Conservation (phyloP, 1,284 basidiomycete genomes). For the Cryptococcus sp. region DNA sequence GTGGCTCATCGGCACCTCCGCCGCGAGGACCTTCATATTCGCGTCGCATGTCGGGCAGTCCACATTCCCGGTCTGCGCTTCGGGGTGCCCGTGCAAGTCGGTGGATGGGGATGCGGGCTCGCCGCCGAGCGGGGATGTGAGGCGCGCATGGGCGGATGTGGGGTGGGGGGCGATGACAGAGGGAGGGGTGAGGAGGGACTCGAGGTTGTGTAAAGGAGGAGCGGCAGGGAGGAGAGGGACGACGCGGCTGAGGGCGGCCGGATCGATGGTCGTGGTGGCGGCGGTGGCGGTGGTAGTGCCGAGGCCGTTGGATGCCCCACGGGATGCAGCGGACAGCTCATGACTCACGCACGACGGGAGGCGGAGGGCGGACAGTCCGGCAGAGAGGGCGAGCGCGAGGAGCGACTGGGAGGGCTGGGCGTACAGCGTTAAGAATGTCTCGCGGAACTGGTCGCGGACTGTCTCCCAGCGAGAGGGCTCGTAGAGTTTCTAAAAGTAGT, state of each 20-base stretch:
- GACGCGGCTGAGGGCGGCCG: neutral
- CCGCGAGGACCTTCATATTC: constrained; percentile 70
- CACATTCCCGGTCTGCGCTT: constrained; percentile 61
- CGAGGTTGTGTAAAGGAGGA: constrained; percentile 35
- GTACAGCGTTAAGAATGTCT: constrained; percentile 79
- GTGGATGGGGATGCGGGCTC: constrained; percentile 1
- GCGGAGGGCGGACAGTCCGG: constrained; percentile 81
- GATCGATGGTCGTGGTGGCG: neutral
- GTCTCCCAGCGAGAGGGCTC: constrained; percentile 69
- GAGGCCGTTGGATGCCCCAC: neutral
- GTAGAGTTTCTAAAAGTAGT: constrained; percentile 65
- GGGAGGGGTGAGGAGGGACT: constrained; percentile 14
- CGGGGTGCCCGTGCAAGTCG: constrained; percentile 33
- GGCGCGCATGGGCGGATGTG: constrained; percentile 6
- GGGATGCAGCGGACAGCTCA: constrained; percentile 42
- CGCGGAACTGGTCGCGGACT: constrained; percentile 72
- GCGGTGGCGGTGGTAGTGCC: neutral
- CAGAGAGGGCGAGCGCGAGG: constrained; percentile 78
- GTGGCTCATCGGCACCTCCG: constrained; percentile 86
- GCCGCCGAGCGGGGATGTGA: constrained; percentile 18
- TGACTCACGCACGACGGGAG: constrained; percentile 64
- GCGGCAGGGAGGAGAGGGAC: constrained; percentile 34
- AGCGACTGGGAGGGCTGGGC: constrained; percentile 80
- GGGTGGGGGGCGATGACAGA: constrained; percentile 1
- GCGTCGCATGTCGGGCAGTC: constrained; percentile 89